A percentile compares a stretch with the other conserved stretches of the same genome.
phyloP scores from a whole-genome alignment of 768 basidiomycete genomes.

The Mrakia frigida region DNA sequence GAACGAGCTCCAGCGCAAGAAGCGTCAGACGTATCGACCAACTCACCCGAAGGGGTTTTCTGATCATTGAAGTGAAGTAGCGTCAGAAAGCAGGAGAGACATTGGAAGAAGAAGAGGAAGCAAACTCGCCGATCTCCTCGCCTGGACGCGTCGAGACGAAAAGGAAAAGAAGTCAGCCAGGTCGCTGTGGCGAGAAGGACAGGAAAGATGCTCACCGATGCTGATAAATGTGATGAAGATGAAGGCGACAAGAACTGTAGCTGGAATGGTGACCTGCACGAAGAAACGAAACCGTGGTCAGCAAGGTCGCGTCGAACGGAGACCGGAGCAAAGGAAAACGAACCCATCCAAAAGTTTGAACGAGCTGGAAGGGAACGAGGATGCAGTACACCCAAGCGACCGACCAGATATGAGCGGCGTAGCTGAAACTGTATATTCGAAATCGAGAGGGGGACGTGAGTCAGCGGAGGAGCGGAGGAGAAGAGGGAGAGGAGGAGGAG shows the following conservation, averaged over 20 bases:
- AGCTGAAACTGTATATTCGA: neutral
- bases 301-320: constrained; percentile 42
- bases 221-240: neutral
- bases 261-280: constrained; percentile 58
- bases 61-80: constrained; percentile 49
- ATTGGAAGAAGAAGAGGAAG: neutral
- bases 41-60: constrained; percentile 43
- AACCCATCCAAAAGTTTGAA: constrained; percentile 58
- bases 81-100: neutral
- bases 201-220: neutral
- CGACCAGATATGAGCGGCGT: constrained; percentile 56
- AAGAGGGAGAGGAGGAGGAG: constrained; percentile 17
- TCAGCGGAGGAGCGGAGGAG: neutral
- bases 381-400: constrained; percentile 70
- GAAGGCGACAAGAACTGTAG: neutral
- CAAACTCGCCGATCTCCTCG: neutral
- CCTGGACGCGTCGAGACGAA: neutral
- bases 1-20: no score
- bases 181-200: neutral
- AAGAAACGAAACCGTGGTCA: neutral
- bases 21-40: no score
- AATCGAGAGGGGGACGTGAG: neutral
- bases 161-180: neutral
- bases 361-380: constrained; percentile 70
- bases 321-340: constrained; percentile 61